Percentiles rank a stretch among this genome's conserved stretches.
Conservation (phyloP, 352 stramenopile species). For the Phytophthora rubi region DNA sequence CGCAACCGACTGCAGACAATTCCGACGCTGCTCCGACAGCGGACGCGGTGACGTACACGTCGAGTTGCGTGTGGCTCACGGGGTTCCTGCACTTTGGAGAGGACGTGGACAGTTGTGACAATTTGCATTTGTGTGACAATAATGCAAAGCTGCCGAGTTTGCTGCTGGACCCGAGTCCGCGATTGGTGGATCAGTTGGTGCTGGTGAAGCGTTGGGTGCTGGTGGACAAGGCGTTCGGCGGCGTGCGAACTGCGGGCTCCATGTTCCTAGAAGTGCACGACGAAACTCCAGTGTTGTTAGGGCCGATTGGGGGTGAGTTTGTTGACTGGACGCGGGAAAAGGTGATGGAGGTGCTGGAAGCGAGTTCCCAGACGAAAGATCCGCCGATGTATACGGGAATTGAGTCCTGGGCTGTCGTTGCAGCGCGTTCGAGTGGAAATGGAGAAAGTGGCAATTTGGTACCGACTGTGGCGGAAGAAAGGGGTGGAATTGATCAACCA, state of each 20-base stretch:
- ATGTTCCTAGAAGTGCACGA: constrained; percentile 56
- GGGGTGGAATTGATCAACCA: background rate
- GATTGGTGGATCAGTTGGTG: constrained; percentile 55
- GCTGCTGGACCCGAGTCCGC: constrained; percentile 45
- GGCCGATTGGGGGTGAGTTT: constrained; percentile 4
- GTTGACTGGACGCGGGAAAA: constrained; percentile 23
- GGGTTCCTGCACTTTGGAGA: constrained; percentile 53
- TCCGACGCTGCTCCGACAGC: background rate
- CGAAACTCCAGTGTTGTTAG: constrained; percentile 16
- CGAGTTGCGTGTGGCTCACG: constrained; percentile 47
- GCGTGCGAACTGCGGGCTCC: constrained; percentile 5
- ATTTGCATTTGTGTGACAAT: constrained; percentile 47
- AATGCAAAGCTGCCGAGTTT: constrained; percentile 37
- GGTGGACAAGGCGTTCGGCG: constrained; percentile 36
- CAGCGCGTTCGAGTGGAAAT: background rate
- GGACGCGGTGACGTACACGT: constrained; percentile 42
- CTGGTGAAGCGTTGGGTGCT: constrained; percentile 68
- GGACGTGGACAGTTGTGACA: constrained; percentile 20
- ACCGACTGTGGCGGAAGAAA: background rate
- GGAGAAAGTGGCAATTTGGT: background rate
- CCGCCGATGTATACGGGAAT: constrained; percentile 53
- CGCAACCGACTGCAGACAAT: constrained; percentile 1
- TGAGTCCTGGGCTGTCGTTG: constrained; percentile 32
- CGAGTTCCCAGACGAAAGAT: constrained; percentile 45
- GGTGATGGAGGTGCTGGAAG: constrained; percentile 35